phyloP scores from a whole-genome alignment of 768 basidiomycete species.

The Dioszegia crocea region DNA sequence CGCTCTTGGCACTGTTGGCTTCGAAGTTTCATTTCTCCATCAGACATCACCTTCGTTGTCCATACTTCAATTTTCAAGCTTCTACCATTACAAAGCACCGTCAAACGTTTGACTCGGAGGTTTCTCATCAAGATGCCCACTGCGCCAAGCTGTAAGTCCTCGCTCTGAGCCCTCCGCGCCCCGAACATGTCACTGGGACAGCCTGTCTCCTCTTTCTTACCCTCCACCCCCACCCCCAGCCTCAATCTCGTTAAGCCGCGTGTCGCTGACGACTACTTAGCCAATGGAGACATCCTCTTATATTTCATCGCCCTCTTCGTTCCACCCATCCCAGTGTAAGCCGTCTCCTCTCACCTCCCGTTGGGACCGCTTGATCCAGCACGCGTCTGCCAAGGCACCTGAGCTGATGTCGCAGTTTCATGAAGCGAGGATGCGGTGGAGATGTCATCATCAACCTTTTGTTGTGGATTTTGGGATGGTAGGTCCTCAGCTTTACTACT shows the following conservation, averaged over 20 bases:
- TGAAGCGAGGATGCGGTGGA: neutral
- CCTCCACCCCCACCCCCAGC: neutral
- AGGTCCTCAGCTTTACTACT: neutral
- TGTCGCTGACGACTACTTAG: slow-evolving; percentile 11
- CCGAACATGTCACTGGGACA: no score
- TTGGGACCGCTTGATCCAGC: slow-evolving; percentile 8
- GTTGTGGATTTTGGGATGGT: slow-evolving; percentile 10
- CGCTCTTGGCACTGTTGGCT: no score
- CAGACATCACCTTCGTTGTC: no score
- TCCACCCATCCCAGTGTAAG: slow-evolving; percentile 43
- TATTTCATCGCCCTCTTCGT: slow-evolving; percentile 49
- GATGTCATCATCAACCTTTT: slow-evolving; percentile 8
- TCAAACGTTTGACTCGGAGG: no score
- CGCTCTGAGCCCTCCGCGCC: no score
- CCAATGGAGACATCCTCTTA: slow-evolving; percentile 50
- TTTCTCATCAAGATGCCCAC: slow-evolving; percentile 14
- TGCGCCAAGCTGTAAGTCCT: slow-evolving; percentile 22
- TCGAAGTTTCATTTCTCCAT: no score
- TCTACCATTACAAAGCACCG: no score
- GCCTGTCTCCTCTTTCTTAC: no score
- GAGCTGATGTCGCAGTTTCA: neutral
- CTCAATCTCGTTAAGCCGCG: no score
- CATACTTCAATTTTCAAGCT: no score
- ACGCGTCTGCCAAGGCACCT: neutral
- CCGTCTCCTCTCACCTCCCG: no score